These are phyloP conservation scores for Cryptococcus maquisensis DNA, from an alignment of 1,284 basidiomycete genomes.

Conservation along the genomic window DNA sequence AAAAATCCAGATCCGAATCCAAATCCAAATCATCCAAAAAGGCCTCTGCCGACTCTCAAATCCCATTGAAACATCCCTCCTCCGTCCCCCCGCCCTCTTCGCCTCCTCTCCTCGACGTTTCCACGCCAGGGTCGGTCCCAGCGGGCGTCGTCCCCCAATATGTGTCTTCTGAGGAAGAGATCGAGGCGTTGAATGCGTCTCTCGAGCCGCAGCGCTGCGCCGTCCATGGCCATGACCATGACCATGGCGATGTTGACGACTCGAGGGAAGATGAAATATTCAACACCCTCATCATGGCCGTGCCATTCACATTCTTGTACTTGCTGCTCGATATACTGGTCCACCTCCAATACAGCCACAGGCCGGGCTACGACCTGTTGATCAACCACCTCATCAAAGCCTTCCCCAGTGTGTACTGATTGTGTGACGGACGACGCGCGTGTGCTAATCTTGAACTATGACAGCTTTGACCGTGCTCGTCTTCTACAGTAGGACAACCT, in stretches of 20 bases:
- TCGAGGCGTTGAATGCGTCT: neutral
- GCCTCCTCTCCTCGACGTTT: neutral
- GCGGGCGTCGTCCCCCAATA: neutral
- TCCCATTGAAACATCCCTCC: conserved; percentile 9
- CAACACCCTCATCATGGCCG: conserved; percentile 39
- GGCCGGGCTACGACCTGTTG: conserved; percentile 21
- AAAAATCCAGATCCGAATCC: neutral
- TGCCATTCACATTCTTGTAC: conserved; percentile 45
- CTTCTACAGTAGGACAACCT: conserved; percentile 28
- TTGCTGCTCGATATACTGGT: conserved; percentile 46
- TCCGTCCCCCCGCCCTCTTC: neutral
- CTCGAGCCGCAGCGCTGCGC: neutral
- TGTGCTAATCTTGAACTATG: neutral
- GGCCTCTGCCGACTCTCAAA: neutral
- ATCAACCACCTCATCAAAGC: conserved; percentile 25
- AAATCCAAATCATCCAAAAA: neutral
- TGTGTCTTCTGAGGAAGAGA: conserved; percentile 1
- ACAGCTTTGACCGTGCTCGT: conserved; percentile 37
- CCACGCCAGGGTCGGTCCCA: neutral
- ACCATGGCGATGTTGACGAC: conserved; percentile 14
- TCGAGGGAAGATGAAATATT: conserved; percentile 44
- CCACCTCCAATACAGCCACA: conserved; percentile 36
- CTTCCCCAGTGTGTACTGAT: conserved; percentile 30
- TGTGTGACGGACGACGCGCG: neutral
- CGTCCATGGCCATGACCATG: conserved; percentile 1